Base-by-base conservation (phyloP, 306 rosid species). In the Citrullus amarus region DNA sequence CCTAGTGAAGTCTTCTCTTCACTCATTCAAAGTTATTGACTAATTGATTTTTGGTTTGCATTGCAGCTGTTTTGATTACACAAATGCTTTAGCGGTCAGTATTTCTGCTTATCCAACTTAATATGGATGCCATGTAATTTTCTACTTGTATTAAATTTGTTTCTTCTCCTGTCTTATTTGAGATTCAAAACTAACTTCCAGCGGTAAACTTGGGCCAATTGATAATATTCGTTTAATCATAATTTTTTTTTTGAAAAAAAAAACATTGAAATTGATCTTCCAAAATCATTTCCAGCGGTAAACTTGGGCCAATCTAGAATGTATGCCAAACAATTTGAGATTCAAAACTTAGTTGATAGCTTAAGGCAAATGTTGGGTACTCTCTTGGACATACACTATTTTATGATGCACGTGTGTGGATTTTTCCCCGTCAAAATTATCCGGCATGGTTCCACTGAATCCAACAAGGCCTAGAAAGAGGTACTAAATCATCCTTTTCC, bases 1-100 rank as follows among this genome's bases (percentile, higher is more conserved):
- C 51, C 65, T 56, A 34, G 65, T 70, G 48, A 6, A 69, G 34
- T 69, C 46, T 28, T 28, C 12, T 39, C 9, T 72, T 66, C 46
- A 36, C 77, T 58, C 22, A 70, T 80, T 66, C 56, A 44, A 71
- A 79, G 75, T 81, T 75, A 55, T 69, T 60, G 83, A 86, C 30
- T 76, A 58, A 41, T 41, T 14, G 55, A 76, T 25, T 81, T 72
- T 76, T 78, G 41, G 46, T 62, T 59, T 85, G 65, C 81, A 78
- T 66, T 78, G 36, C 98, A 94, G 97, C 86, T 94, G 98, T 82
- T 94, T 94, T 65, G 98, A 94, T 89, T 92, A 94, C 76, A 92
- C 98, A 44, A 94, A 94, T 81, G 98, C 79, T 75, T 89, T 94
- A 88, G 98, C 98, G 51, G 98, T 92, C 79, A 89, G 98, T 86